Percentiles rank a stretch among this genome's conserved stretches.
Evolutionary conservation across 495 filamentous ascomycete species (phyloP).

Genomic region (Aspergillus egyptiacus): DNA sequence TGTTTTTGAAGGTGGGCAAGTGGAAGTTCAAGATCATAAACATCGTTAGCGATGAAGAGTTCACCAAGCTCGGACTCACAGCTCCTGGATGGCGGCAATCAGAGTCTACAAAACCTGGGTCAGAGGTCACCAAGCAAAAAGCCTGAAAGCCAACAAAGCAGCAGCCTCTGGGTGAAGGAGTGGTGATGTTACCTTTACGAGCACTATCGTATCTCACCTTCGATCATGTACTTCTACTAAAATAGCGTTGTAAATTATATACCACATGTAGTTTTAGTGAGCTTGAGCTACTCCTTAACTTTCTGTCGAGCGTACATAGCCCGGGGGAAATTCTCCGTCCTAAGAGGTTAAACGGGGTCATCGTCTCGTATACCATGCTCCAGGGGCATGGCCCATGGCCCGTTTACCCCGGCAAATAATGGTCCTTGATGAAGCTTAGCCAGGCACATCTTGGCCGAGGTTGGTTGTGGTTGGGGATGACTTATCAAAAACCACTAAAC

Average conservation of each 20-base stretch:
- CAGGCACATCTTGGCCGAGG: too few relatives aligned
- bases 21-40: conserved; percentile 70
- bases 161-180: conserved; percentile 7
- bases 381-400: too few relatives aligned
- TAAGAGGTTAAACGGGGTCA: too few relatives aligned
- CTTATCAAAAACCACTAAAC: conserved; percentile 30
- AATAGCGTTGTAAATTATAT: conserved; percentile 9
- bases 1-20: conserved; percentile 73
- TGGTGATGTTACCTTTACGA: neutral
- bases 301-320: neutral
- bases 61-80: conserved; percentile 35
- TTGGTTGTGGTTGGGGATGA: neutral
- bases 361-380: too few relatives aligned
- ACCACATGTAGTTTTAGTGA: conserved; percentile 7
- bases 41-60: conserved; percentile 69
- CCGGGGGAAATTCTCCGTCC: too few relatives aligned
- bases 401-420: too few relatives aligned
- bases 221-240: conserved; percentile 10
- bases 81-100: conserved; percentile 40
- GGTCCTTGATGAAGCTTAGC: too few relatives aligned
- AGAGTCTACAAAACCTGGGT: conserved; percentile 7
- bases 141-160: too few relatives aligned
- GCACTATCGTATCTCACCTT: neutral
- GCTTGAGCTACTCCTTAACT: neutral
- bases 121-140: too few relatives aligned